A percentile compares a stretch with the other conserved stretches of the same genome.
Conservation (phyloP, 495 filamentous ascomycete species). For the Aspergillus conjunctus region DNA sequence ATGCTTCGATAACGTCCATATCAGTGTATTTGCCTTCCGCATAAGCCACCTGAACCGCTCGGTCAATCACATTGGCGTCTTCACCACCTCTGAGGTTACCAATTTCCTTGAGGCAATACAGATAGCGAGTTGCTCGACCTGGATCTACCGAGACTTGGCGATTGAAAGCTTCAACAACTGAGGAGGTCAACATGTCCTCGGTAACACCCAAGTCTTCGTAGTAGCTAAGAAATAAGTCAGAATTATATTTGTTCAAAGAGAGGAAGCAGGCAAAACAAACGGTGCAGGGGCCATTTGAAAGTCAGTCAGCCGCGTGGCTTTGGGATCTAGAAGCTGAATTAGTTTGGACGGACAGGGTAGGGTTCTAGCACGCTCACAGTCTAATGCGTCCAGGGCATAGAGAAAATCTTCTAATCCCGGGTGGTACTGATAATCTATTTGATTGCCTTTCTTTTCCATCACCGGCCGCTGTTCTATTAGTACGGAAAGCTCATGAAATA, state of each 20-base stretch:
- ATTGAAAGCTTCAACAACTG: conserved; percentile 44
- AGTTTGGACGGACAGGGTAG: conserved; percentile 7
- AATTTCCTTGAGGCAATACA: conserved; percentile 42
- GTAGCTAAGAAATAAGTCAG: conserved; percentile 32
- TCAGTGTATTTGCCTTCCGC: conserved; percentile 50
- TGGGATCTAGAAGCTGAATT: conserved; percentile 33
- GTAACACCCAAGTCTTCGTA: conserved; percentile 49
- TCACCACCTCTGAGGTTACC: conserved; percentile 36
- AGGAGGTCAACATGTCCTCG: conserved; percentile 44
- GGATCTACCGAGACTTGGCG: conserved; percentile 43
- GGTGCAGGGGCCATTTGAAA: conserved; percentile 43
- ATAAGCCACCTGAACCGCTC: conserved; percentile 43
- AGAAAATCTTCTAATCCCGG: conserved; percentile 44
- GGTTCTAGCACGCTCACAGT: conserved; percentile 41
- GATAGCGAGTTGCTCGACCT: conserved; percentile 32
- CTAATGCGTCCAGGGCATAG: conserved; percentile 48
- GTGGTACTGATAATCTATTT: conserved; percentile 31
- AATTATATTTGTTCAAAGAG: neutral
- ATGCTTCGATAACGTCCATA: conserved; percentile 57
- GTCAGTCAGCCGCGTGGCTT: conserved; percentile 29
- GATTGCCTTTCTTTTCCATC: conserved; percentile 46
- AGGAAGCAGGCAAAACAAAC: conserved; percentile 27
- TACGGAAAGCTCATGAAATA: conserved; percentile 51
- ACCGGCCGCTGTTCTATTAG: conserved; percentile 48
- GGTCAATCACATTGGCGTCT: conserved; percentile 38